These are phyloP conservation scores for Alternaria triticina DNA, from an alignment of 2,329 filamentous ascomycete genomes.

Conservation along the genomic window DNA sequence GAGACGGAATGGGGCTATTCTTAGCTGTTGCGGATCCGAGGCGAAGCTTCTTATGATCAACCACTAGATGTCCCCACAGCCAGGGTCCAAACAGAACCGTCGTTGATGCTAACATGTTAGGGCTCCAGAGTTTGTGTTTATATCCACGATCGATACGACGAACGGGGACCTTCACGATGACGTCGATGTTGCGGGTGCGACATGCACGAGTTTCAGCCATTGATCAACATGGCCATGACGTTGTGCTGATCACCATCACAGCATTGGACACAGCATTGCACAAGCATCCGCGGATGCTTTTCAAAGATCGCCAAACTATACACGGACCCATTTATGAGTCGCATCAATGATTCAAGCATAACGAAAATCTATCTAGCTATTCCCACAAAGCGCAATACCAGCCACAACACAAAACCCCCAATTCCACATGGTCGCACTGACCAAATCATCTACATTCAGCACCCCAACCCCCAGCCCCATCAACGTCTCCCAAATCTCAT, in stretches of 20 bases:
- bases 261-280: not conserved
- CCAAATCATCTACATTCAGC: slow-evolving; percentile 31
- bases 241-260: not conserved
- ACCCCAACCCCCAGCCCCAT: slow-evolving; percentile 19
- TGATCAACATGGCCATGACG: not conserved
- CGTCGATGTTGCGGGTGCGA: not conserved
- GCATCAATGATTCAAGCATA: not conserved
- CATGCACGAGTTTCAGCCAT: not conserved
- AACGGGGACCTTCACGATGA: not conserved
- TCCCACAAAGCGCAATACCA: slow-evolving; percentile 32
- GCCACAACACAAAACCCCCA: slow-evolving; percentile 27
- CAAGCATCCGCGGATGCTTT: not conserved
- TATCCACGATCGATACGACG: not conserved
- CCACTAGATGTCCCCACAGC: slow-evolving; percentile 6
- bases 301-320: not conserved
- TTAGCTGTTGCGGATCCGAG: slow-evolving; percentile 8
- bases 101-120: not conserved
- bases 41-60: slow-evolving; percentile 3
- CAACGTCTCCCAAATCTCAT: slow-evolving; percentile 28
- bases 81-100: slow-evolving; percentile 6
- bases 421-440: slow-evolving; percentile 24
- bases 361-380: slow-evolving; percentile 15
- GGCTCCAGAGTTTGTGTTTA: not conserved
- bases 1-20: not conserved
- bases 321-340: not conserved